Conservation (phyloP, 2,329 filamentous ascomycete genomes). For the Claviceps arundinis region DNA sequence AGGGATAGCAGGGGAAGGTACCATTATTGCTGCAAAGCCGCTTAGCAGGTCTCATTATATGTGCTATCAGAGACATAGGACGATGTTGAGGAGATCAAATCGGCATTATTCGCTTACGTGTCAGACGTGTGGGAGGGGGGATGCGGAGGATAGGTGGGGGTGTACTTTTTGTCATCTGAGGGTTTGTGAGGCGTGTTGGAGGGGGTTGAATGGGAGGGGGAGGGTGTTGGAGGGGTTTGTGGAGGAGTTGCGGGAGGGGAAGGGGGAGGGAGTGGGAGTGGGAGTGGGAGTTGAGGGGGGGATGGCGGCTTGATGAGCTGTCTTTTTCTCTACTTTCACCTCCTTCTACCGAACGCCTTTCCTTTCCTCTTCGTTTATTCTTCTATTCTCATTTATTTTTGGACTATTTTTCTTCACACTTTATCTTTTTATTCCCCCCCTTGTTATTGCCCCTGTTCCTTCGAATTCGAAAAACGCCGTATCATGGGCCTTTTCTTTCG, state of each 20-base stretch:
- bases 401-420: neutral
- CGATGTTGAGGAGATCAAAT: constrained; percentile 36
- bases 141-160: constrained; percentile 30
- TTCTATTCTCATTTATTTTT: neutral
- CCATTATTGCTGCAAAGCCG: constrained; percentile 28
- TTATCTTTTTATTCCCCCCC: too few species aligned
- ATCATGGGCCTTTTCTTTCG: too few species aligned
- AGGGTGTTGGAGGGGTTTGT: constrained; percentile 31
- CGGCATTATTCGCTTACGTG: constrained; percentile 37
- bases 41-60: constrained; percentile 30
- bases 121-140: constrained; percentile 35
- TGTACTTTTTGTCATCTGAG: constrained; percentile 39
- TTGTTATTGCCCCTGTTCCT: too few species aligned
- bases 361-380: neutral
- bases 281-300: constrained; percentile 4
- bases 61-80: constrained; percentile 35
- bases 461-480: too few species aligned
- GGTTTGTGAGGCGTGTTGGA: constrained; percentile 36
- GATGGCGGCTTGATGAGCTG: neutral
- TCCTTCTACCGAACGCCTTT: neutral
- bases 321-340: neutral
- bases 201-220: constrained; percentile 25
- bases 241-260: constrained; percentile 19
- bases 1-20: constrained; percentile 17
- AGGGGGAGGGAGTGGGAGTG: constrained; percentile 26